A percentile compares a stretch with the other conserved stretches of the same genome.
phyloP scores from a whole-genome alignment of 2,329 filamentous ascomycete species.

The Xylaria hypoxylon region DNA sequence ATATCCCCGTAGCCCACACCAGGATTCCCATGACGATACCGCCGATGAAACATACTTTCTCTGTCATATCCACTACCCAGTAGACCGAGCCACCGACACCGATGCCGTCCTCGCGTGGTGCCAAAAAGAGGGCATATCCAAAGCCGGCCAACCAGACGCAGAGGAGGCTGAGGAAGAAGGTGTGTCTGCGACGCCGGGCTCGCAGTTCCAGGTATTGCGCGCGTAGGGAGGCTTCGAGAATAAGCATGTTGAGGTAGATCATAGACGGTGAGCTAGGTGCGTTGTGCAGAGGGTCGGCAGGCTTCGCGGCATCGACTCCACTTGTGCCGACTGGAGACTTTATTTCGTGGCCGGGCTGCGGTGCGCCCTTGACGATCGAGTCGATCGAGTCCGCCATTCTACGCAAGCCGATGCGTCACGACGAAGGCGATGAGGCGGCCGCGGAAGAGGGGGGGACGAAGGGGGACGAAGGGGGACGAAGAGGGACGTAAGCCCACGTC shows the following conservation, averaged over 20 bases:
- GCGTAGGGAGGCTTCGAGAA: slow-evolving; percentile 93
- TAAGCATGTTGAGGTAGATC: slow-evolving; percentile 97
- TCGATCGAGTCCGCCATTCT: slow-evolving; percentile 78
- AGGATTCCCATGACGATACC: slow-evolving; percentile 87
- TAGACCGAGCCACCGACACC: slow-evolving; percentile 94
- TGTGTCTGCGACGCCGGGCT: slow-evolving; percentile 88
- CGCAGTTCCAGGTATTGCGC: slow-evolving; percentile 93
- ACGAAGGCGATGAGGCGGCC: slow-evolving; percentile 30
- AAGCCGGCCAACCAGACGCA: slow-evolving; percentile 85
- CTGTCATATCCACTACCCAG: slow-evolving; percentile 90
- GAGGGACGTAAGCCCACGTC: slow-evolving; percentile 40
- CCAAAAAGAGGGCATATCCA: slow-evolving; percentile 89
- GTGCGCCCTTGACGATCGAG: slow-evolving; percentile 91
- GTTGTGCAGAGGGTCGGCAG: slow-evolving; percentile 78
- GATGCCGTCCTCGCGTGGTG: slow-evolving; percentile 93
- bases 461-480: slow-evolving; percentile 16
- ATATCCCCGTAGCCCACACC: slow-evolving; percentile 95
- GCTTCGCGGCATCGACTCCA: slow-evolving; percentile 58
- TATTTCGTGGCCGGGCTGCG: slow-evolving; percentile 69
- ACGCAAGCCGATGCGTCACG: slow-evolving; percentile 17
- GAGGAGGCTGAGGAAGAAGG: slow-evolving; percentile 87
- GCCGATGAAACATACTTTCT: slow-evolving; percentile 92
- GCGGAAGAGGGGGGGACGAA: slow-evolving; percentile 1
- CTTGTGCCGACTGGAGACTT: slow-evolving; percentile 58
- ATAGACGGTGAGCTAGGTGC: slow-evolving; percentile 92